Conservation (phyloP, 2,329 filamentous ascomycete genomes). For the Diaporthe destruens region DNA sequence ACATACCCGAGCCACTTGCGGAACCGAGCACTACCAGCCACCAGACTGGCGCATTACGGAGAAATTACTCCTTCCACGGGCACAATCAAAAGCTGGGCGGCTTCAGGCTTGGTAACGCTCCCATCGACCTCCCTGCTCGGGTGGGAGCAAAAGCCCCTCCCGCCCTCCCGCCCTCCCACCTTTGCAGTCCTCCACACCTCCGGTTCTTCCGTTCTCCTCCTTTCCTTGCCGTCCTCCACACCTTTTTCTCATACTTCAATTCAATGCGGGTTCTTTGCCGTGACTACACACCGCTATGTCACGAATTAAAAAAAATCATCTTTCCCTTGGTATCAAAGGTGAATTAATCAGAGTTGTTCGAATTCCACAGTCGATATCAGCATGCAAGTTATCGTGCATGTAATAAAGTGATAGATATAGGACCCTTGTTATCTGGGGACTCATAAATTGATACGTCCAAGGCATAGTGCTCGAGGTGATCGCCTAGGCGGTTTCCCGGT, state of each 20-base stretch:
- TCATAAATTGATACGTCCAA: too few species aligned
- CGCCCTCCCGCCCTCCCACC: neutral
- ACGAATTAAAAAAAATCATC: too few species aligned
- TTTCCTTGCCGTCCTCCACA: constrained; percentile 5
- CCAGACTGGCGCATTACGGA: constrained; percentile 18
- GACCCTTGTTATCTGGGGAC: neutral
- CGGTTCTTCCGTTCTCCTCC: neutral
- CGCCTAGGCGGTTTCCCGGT: too few species aligned
- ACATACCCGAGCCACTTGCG: constrained; percentile 20
- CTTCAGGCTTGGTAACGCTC: neutral
- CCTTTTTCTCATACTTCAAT: neutral
- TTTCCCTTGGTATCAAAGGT: too few species aligned
- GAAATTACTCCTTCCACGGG: constrained; percentile 10
- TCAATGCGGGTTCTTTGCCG: neutral
- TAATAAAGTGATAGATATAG: neutral
- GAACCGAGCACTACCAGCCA: constrained; percentile 27
- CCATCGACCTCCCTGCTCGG: neutral
- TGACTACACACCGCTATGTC: too few species aligned
- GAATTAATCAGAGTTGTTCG: neutral
- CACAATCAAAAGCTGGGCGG: neutral
- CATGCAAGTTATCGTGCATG: neutral
- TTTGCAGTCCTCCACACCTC: neutral
- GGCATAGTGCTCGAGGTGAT: neutral
- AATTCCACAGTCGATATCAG: neutral
- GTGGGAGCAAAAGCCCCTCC: constrained; percentile 1